Evolutionary conservation across 1,284 basidiomycete genomes (phyloP), one percentile per base, ranked within the genome.

Genomic region (Ustilago tritici): DNA sequence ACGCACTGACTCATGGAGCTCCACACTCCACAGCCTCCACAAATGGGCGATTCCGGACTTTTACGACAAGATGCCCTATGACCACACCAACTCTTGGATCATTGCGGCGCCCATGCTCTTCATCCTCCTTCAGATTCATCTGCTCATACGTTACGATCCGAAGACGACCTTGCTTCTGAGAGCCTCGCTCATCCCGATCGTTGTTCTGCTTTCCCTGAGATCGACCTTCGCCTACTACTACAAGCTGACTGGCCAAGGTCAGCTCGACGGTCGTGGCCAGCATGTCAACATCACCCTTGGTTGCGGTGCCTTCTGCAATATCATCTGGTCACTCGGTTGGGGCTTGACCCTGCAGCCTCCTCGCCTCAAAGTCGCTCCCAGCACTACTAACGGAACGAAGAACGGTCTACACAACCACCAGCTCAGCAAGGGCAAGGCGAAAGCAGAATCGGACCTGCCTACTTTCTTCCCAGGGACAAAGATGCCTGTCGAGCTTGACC

Each of bases 401-500:
- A 54, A 60, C 3, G 41, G 61, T 1, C 10, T 34, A 2, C 15
- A 17, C 50, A 53, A 53, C 3, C 31, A 1, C 12, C 34, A 49
- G 56, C 31, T n/a, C 31, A 35, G 6, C 3, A 17, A 9, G n/a
- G 17, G 15, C 2, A 4, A 40, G 32, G 46, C 15, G 9, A 6
- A 35, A 36, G 17, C n/a, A 4, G 43, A 19, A 28, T 9, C 17
- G 34, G 34, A 15, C 8, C 15, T 79, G 60, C 78, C 78, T 0
- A 28, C 49, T 35, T 67, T 47, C 63, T 72, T 76, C n/a, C 79
- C 79, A 0, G 67, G 73, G 4, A 78, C 76, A 4, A 34, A 34
- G 10, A 35, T 53, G 15, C 73, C 70, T 2, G 47, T 78, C 23
- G 76, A 70, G 56, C 47, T 78, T 7, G 79, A 80, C 50, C 53